These are phyloP conservation scores for Pterula multifida DNA, from an alignment of 1,284 basidiomycete genomes.

Conservation along the genomic window DNA sequence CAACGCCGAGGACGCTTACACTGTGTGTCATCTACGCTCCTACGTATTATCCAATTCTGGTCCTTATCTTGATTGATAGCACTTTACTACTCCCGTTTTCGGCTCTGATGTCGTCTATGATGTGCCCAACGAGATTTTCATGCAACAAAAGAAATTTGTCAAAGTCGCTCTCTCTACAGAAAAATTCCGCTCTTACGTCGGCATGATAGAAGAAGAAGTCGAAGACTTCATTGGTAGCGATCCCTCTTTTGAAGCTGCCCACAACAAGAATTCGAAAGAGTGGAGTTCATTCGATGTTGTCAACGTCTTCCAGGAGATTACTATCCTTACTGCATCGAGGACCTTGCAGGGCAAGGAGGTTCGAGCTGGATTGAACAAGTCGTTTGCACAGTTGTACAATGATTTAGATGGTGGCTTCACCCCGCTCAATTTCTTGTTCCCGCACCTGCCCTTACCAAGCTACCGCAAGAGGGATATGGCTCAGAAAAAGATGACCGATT, in stretches of 20 bases:
- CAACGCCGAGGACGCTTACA: constrained; percentile 96
- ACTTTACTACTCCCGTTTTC: constrained; percentile 86
- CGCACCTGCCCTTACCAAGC: constrained; percentile 83
- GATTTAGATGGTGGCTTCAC: constrained; percentile 92
- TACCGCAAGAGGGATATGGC: constrained; percentile 84
- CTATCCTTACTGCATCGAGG: constrained; percentile 87
- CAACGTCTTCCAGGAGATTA: constrained; percentile 80
- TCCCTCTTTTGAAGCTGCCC: constrained; percentile 45
- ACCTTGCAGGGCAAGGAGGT: constrained; percentile 93
- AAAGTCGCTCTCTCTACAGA: constrained; percentile 91
- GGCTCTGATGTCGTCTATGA: constrained; percentile 98
- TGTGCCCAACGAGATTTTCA: constrained; percentile 90
- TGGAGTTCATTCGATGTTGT: constrained; percentile 70
- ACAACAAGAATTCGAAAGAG: constrained; percentile 49
- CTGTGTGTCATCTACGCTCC: constrained; percentile 31
- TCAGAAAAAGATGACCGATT: constrained; percentile 89
- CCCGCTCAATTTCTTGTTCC: constrained; percentile 90
- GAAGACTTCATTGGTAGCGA: constrained; percentile 59
- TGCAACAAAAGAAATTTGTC: constrained; percentile 99
- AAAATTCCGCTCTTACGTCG: constrained; percentile 85
- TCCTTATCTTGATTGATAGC: constrained; percentile 29
- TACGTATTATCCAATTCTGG: neutral
- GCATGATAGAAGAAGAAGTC: constrained; percentile 84
- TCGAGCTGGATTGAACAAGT: constrained; percentile 67
- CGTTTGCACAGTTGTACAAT: constrained; percentile 78